These are phyloP conservation scores for Aureobasidium namibiae DNA, from an alignment of 2,329 filamentous ascomycete species.

Conservation along the genomic window DNA sequence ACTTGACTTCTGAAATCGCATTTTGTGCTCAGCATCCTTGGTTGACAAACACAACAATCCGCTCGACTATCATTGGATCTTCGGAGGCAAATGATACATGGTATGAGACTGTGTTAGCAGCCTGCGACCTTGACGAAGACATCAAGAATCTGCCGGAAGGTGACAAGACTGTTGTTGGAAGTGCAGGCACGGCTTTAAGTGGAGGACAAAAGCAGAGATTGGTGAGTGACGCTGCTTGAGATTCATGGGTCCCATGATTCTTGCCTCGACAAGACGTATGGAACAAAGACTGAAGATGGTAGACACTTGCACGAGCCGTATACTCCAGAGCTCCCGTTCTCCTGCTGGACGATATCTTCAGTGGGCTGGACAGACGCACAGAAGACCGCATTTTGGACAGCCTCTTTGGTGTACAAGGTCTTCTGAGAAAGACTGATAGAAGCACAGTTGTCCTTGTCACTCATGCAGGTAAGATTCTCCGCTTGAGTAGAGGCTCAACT, in stretches of 20 bases:
- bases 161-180: not conserved
- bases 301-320: not conserved
- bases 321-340: not conserved
- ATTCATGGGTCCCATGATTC: too few relatives aligned
- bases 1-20: too few relatives aligned
- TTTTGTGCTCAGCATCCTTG: not conserved
- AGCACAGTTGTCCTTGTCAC: too few relatives aligned
- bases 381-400: too few relatives aligned
- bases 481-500: too few relatives aligned
- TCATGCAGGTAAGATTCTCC: too few relatives aligned
- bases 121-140: not conserved
- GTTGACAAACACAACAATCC: too few relatives aligned
- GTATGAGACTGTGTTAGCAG: not conserved
- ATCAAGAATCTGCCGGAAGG: not conserved
- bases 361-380: not conserved
- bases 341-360: not conserved
- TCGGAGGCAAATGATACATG: not conserved
- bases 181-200: not conserved
- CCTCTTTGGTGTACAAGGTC: too few relatives aligned
- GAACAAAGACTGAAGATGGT: not conserved
- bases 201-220: not conserved
- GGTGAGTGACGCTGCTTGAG: too few relatives aligned
- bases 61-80: not conserved
- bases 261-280: not conserved
- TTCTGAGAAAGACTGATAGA: too few relatives aligned